Conservation (phyloP, 2,329 filamentous ascomycete species). For the Diaporthe amygdali region DNA sequence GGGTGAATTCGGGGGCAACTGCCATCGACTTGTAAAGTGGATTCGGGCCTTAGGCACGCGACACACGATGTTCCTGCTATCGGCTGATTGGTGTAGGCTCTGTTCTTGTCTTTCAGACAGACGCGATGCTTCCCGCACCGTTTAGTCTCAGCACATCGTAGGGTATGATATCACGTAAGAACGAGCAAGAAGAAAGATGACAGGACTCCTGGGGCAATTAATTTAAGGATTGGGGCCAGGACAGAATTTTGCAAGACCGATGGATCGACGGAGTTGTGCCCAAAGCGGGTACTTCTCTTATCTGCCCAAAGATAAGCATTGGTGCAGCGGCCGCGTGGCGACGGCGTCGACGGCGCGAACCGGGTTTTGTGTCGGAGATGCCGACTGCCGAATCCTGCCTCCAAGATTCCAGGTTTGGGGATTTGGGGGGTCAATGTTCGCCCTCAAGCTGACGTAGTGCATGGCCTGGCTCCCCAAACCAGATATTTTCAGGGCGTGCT, state of each 20-base stretch:
- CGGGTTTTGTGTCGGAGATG: background rate
- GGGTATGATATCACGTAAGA: background rate
- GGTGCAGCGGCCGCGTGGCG: background rate
- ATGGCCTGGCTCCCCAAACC: background rate
- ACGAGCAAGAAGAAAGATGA: background rate
- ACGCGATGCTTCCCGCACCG: constrained; percentile 27
- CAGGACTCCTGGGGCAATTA: background rate
- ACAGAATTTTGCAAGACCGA: constrained; percentile 20
- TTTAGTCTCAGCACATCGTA: constrained; percentile 26
- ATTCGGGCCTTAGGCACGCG: constrained; percentile 14
- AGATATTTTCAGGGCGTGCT: background rate
- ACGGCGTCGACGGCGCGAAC: background rate
- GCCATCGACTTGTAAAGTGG: constrained; percentile 24
- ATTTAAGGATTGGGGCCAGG: constrained; percentile 5
- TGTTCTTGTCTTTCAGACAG: background rate
- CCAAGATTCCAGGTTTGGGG: constrained; percentile 6
- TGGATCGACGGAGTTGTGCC: constrained; percentile 13
- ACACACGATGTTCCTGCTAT: background rate
- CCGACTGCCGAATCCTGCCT: constrained; percentile 9
- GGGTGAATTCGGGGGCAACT: constrained; percentile 18
- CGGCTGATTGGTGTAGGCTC: background rate
- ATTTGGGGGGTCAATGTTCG: background rate
- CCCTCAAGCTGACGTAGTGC: background rate
- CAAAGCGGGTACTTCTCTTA: constrained; percentile 11
- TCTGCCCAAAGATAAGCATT: constrained; percentile 12